Evolutionary conservation across 345 rosid species (phyloP).

Genomic region (Arabidopsis thaliana): DNA sequence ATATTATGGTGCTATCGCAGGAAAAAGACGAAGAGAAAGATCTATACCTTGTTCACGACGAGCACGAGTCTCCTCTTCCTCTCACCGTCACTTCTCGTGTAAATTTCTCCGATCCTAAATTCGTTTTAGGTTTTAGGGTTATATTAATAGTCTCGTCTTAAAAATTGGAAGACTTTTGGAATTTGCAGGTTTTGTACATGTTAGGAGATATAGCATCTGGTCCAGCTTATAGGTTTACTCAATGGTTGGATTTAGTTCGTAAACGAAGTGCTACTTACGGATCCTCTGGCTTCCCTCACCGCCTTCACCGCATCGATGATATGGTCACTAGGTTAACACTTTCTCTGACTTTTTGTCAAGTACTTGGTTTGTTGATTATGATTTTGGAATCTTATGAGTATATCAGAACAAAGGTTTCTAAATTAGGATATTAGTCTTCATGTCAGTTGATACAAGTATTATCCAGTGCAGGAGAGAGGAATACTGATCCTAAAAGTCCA

Average conservation of each 20-base stretch:
- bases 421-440: constrained; percentile 7
- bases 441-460: constrained; percentile 12
- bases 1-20: constrained; percentile 52
- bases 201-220: constrained; percentile 95
- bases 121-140: background rate
- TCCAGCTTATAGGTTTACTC: constrained; percentile 80
- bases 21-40: constrained; percentile 69
- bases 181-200: constrained; percentile 85
- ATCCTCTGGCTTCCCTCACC: constrained; percentile 88
- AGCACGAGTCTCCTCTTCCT: constrained; percentile 68
- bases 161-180: background rate
- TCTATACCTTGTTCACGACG: constrained; percentile 61
- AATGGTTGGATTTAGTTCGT: constrained; percentile 99
- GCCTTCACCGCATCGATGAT: constrained; percentile 53
- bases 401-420: background rate
- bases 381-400: too few species aligned
- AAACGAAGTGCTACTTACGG: constrained; percentile 80
- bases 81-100: constrained; percentile 97
- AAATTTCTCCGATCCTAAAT: constrained; percentile 17
- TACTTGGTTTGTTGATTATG: too few species aligned
- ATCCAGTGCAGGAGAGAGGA: constrained; percentile 65
- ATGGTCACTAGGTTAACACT: constrained; percentile 51
- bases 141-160: background rate
- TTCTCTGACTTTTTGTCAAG: background rate
- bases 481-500: constrained; percentile 54